Percentiles rank a stretch among this genome's conserved stretches.
These are phyloP conservation scores for Globisporangium takayamanum DNA, from an alignment of 352 stramenopile species.

Conservation along the genomic window DNA sequence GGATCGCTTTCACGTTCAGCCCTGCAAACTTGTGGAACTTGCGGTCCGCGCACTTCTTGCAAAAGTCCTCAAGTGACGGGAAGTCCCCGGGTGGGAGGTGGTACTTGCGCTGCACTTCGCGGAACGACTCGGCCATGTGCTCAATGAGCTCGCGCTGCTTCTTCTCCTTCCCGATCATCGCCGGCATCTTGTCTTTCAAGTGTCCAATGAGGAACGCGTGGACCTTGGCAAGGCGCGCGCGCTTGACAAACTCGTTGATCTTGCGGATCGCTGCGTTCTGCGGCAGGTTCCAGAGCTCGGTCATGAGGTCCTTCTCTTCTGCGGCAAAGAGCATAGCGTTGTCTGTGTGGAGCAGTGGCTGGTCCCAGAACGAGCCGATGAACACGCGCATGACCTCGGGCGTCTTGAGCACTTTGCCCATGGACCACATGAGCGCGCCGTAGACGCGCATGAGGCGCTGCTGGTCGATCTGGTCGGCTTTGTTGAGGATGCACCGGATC, in stretches of 20 bases:
- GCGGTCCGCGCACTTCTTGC: constrained; percentile 63
- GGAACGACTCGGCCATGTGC: constrained; percentile 94
- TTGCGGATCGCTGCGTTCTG: constrained; percentile 94
- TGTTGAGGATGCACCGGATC: constrained; percentile 98
- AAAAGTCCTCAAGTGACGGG: constrained; percentile 89
- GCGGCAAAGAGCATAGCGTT: constrained; percentile 94
- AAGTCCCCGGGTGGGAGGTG: constrained; percentile 94
- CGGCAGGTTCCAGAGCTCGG: constrained; percentile 93
- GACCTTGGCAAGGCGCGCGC: constrained; percentile 92
- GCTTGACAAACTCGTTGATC: constrained; percentile 95
- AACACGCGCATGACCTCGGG: constrained; percentile 98
- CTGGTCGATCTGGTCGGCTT: constrained; percentile 97
- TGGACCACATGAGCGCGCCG: constrained; percentile 96
- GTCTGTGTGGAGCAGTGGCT: constrained; percentile 81
- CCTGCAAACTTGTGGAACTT: constrained; percentile 91
- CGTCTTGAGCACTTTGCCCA: constrained; percentile 97
- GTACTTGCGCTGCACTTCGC: constrained; percentile 97
- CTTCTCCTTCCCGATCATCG: constrained; percentile 96
- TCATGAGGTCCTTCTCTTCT: constrained; percentile 97
- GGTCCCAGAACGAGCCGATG: constrained; percentile 97
- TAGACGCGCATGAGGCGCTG: constrained; percentile 96
- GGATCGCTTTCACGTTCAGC: constrained; percentile 92
- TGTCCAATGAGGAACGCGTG: constrained; percentile 98
- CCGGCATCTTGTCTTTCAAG: constrained; percentile 94
- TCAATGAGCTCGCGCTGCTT: constrained; percentile 94